phyloP scores from a whole-genome alignment of 208 protist species.

The Crithidia fasciculata region DNA sequence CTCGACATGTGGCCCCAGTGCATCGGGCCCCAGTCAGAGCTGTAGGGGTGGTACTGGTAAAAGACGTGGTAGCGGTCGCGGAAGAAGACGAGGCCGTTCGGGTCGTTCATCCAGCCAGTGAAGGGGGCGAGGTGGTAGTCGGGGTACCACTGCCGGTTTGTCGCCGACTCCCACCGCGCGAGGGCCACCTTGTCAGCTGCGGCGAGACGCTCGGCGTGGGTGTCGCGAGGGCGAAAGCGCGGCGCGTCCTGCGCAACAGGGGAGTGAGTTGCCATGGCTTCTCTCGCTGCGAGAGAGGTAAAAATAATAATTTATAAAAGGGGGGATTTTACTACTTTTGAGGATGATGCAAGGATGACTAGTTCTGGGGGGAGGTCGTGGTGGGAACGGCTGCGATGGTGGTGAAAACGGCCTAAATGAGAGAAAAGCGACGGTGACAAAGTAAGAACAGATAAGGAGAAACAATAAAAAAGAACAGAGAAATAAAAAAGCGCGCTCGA shows the following conservation, averaged over 20 bases:
- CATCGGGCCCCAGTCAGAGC: constrained; percentile 54
- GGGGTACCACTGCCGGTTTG: constrained; percentile 45
- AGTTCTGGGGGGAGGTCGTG: too few relatives aligned
- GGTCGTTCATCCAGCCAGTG: constrained; percentile 60
- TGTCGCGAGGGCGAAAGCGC: constrained; percentile 9
- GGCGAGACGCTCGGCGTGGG: constrained; percentile 41
- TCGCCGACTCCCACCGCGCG: constrained; percentile 16
- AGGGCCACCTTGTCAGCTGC: constrained; percentile 18
- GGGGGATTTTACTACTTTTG: not conserved
- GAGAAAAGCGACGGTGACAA: constrained; percentile 10
- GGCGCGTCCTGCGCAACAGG: constrained; percentile 18
- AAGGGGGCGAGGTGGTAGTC: constrained; percentile 46
- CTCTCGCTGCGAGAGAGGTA: not conserved
- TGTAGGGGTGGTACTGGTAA: constrained; percentile 64
- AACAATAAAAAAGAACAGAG: not conserved
- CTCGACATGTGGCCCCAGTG: constrained; percentile 64
- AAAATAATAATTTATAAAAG: constrained; percentile 16
- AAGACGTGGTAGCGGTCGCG: constrained; percentile 53
- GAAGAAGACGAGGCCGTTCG: constrained; percentile 41
- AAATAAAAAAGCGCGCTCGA: too few relatives aligned
- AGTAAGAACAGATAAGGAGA: not conserved
- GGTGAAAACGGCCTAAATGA: not conserved
- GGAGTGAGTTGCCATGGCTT: constrained; percentile 12
- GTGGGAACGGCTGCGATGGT: too few relatives aligned
- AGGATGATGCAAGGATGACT: too few relatives aligned